Evolutionary conservation across 495 filamentous ascomycete species (phyloP), one percentile per base, ranked within the genome.

Genomic region (Penicillium silybi): DNA sequence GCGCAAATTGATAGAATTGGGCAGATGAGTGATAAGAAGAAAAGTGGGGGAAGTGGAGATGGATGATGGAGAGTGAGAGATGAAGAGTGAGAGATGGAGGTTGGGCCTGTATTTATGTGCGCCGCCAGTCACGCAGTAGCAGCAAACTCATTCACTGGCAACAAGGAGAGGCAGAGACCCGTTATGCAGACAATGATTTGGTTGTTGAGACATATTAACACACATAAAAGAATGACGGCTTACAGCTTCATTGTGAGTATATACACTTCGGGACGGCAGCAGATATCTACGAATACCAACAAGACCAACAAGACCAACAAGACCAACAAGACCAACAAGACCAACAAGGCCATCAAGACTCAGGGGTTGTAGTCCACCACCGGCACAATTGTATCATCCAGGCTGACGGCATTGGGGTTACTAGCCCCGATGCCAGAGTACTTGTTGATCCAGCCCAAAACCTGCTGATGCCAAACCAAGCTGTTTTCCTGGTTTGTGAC

Each of bases 391-490:
- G 69, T 70, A 57, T 72, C 69, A 18, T 68, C 59, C 48, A 72
- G 37, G 16, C 51, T 61, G 11, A 72, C 62, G n/a, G 69, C 63
- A 35, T 62, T 37, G 4, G 58, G 46, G n/a, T 67, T 64, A 23
- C 48, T 41, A n/a, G 56, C 46, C 29, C 48, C 61, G 20, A 72
- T 41, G 2, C 67, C 68, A 1, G 66, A 63, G 40, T 71, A 78
- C 53, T 64, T 58, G 49, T 79, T 79, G 49, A 79, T 62, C 74
- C 74, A 79, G 16, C 74, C 74, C 32, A 75, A 64, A 7, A 77
- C 73, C 61, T 76, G 73, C 25, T 68, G 62, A 35, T 79, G 71
- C 75, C 75, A 79, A 11, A 76, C 71, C 16, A 75, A 56, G 19
- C 63, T 68, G 54, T 79, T 79, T 51, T 76, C 75, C 16, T 58